phyloP scores from a whole-genome alignment of 2,329 filamentous ascomycete species.

The Phialemonium atrogriseum region DNA sequence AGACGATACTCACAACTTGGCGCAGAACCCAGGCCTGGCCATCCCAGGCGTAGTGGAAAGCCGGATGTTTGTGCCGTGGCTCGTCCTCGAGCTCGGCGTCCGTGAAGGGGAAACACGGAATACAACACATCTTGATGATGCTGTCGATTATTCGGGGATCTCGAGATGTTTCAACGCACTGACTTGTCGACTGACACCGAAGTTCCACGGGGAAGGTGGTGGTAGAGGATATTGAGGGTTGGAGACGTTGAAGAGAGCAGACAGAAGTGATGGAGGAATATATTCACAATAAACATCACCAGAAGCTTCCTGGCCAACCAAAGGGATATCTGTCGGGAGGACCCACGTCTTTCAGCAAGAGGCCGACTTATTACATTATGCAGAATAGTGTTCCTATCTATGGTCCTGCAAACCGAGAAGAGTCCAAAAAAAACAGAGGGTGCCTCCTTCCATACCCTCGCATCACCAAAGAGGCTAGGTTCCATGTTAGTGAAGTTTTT shows the following conservation, averaged over 20 bases:
- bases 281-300: background rate
- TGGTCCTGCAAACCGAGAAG: too few species aligned
- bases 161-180: too few species aligned
- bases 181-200: too few species aligned
- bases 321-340: too few species aligned
- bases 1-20: constrained; percentile 29
- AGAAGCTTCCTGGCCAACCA: background rate
- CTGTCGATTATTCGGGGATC: constrained; percentile 2
- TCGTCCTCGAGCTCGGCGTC: constrained; percentile 40
- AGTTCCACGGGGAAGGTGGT: background rate
- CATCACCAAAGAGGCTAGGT: too few species aligned
- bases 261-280: too few species aligned
- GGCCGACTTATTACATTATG: too few species aligned
- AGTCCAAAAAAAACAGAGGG: too few species aligned
- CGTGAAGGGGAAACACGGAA: constrained; percentile 42
- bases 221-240: background rate
- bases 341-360: too few species aligned
- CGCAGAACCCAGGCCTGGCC: constrained; percentile 27
- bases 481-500: too few species aligned
- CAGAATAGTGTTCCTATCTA: too few species aligned
- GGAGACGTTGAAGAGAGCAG: background rate
- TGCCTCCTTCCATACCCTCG: too few species aligned
- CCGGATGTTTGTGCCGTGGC: constrained; percentile 16
- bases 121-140: constrained; percentile 35
- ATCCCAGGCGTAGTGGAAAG: constrained; percentile 33